phyloP scores from a whole-genome alignment of 2,329 filamentous ascomycete genomes.

The Microcyclospora pomicola region DNA sequence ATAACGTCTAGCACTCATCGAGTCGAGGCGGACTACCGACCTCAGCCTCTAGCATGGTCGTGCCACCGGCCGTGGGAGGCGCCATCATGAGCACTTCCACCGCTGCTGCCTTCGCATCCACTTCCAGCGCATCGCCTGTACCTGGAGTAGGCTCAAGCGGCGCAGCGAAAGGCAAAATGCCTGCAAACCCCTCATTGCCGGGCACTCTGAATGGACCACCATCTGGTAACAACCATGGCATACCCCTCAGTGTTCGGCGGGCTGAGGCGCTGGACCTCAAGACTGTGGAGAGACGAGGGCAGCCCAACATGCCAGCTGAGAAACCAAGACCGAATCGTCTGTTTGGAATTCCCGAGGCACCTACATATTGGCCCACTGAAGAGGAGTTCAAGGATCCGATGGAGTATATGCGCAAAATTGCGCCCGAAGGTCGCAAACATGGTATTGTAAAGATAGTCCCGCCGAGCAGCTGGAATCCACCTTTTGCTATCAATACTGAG shows the following conservation, averaged over 20 bases:
- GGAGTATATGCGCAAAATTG: constrained; percentile 84
- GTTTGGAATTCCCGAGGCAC: constrained; percentile 77
- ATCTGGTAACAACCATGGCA: constrained; percentile 27
- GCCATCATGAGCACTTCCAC: constrained; percentile 3
- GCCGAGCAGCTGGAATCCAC: constrained; percentile 82
- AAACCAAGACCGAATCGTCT: constrained; percentile 63
- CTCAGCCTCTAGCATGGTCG: constrained; percentile 14
- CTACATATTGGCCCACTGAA: constrained; percentile 76
- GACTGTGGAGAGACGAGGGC: constrained; percentile 82
- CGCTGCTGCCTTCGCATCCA: constrained; percentile 1
- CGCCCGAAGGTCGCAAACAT: constrained; percentile 70
- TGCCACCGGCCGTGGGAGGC: constrained; percentile 16
- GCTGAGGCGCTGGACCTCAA: constrained; percentile 64
- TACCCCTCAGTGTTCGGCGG: constrained; percentile 50
- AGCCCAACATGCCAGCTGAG: constrained; percentile 63
- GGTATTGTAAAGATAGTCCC: constrained; percentile 94
- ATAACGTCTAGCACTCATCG: too few relatives aligned
- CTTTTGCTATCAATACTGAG: constrained; percentile 94
- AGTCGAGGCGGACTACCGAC: too few relatives aligned
- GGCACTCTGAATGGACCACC: constrained; percentile 24
- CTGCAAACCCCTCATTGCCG: constrained; percentile 11
- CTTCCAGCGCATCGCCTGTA: constrained; percentile 2
- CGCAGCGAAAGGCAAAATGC: constrained; percentile 9
- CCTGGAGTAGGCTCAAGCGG: neutral
- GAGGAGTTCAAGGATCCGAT: constrained; percentile 93